Conservation (phyloP, 208 protist species). For the Crithidia acanthocephali region DNA sequence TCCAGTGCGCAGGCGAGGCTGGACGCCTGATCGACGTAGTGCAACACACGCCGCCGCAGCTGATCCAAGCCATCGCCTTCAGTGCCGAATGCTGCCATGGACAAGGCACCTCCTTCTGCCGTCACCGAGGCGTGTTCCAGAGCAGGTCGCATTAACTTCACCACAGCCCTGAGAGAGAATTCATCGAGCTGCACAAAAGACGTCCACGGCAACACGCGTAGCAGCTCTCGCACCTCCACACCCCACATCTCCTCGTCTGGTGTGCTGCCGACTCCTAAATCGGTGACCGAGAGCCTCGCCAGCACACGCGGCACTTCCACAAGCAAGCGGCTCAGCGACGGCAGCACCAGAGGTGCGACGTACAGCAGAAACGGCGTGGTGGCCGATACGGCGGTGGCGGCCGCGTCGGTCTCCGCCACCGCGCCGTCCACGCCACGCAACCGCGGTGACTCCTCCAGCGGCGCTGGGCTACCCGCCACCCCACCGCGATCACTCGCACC, state of each 20-base stretch:
- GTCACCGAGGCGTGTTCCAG: not conserved
- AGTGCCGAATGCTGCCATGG: not conserved
- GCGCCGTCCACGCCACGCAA: not conserved
- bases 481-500: not conserved
- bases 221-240: slow-evolving; percentile 24
- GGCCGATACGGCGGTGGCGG: not conserved
- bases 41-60: slow-evolving; percentile 1
- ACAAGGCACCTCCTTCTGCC: not conserved
- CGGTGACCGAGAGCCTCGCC: not conserved
- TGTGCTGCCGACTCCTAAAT: not conserved
- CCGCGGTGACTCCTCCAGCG: not conserved
- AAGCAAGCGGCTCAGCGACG: slow-evolving; percentile 15
- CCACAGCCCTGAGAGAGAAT: not conserved
- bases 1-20: not conserved
- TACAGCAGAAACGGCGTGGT: slow-evolving; percentile 1
- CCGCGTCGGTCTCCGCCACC: not conserved
- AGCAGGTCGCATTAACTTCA: slow-evolving; percentile 12
- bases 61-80: not conserved
- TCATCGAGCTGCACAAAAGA: slow-evolving; percentile 19
- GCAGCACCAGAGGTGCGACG: slow-evolving; percentile 12
- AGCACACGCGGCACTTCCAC: slow-evolving; percentile 10
- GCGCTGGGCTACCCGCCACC: not conserved
- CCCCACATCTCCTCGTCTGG: slow-evolving; percentile 19
- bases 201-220: slow-evolving; percentile 27
- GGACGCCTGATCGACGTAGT: slow-evolving; percentile 5